phyloP scores from a whole-genome alignment of 1,284 basidiomycete species.

The Phylloboletellus chloephorus region DNA sequence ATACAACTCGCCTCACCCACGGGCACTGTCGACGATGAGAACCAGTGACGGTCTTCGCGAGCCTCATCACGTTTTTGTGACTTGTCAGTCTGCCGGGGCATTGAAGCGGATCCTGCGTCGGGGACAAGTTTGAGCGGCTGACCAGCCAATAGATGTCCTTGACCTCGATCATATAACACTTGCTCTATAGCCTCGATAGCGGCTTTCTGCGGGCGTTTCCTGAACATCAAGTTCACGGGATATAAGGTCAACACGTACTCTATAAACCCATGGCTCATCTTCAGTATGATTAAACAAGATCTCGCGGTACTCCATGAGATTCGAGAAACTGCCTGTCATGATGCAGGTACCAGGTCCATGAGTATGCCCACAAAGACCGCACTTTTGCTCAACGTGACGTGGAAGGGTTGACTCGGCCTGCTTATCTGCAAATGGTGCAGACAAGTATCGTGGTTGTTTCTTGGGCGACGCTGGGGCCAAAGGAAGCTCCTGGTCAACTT shows the following conservation, averaged over 20 bases:
- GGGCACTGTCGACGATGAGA: slow-evolving; percentile 4
- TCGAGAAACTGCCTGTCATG: slow-evolving; percentile 61
- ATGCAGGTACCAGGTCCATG: slow-evolving; percentile 50
- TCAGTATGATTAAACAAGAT: slow-evolving; percentile 56
- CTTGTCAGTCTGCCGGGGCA: background rate
- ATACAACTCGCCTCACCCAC: background rate
- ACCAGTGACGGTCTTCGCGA: background rate
- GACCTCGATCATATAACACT: slow-evolving; percentile 48
- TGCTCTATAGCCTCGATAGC: slow-evolving; percentile 65
- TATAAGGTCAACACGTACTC: slow-evolving; percentile 39
- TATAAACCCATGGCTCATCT: slow-evolving; percentile 58
- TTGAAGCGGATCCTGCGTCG: slow-evolving; percentile 4
- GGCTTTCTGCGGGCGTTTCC: slow-evolving; percentile 39
- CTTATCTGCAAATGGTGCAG: background rate
- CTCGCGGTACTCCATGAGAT: slow-evolving; percentile 62
- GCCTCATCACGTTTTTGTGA: slow-evolving; percentile 1
- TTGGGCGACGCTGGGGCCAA: slow-evolving; percentile 7
- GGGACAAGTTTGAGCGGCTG: slow-evolving; percentile 56
- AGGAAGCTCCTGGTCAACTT: slow-evolving; percentile 7
- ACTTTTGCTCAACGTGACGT: slow-evolving; percentile 29
- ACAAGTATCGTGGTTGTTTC: slow-evolving; percentile 11
- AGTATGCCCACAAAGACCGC: slow-evolving; percentile 56
- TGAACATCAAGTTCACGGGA: slow-evolving; percentile 1
- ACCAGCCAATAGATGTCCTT: slow-evolving; percentile 48
- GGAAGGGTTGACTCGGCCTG: slow-evolving; percentile 17